Base-by-base conservation (phyloP, 805 yeast species). In the Lachancea mirantina region DNA sequence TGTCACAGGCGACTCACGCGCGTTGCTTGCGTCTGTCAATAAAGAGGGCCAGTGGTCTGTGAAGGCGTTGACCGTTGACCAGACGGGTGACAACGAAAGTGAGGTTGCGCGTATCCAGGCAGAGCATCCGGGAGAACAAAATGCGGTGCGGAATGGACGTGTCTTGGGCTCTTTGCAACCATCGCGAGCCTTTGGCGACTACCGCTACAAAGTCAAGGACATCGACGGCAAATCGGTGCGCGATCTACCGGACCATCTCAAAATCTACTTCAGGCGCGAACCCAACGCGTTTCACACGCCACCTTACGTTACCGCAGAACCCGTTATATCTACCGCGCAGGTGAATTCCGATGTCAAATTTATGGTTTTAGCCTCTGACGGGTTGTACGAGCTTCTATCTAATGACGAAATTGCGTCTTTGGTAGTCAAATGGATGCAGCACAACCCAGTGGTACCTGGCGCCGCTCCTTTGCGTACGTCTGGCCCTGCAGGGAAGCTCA, bases 251-350 rank as follows among this genome's bases (percentile, higher is more conserved):
- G 79, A 79, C 29, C 78, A 84, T 46, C 70, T 78, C 40, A 78
- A 77, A 47, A 78, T 87, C 45, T 88, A 89, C 54, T 94, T 95
- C 21, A 72, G 89, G 52, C 72, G 83, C 15, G 64, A 65, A 26
- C 94, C 94, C 19, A 72, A 74, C 32, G 72, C 75, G 45, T 68
- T 84, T 39, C 66, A 76, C 39, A 80, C 96, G 2, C 98, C 98
- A 3, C 98, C 98, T 0, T 92, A 92, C 56, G 96, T 92, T 22
- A 92, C 98, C 1, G 97, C 98, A 1, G 88, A 81, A 55, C 98
- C 98, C 0, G 94, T 82, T 18, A 69, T 88, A 16, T 81, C 95
- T 2, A 78, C 95, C 2, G 80, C 88, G 8, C 75, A 78, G 49
- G 71, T 88, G 30, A 69, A 70, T 31, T 80, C 87, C 1, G 65